Evolutionary conservation across 83 land plant genomes (phyloP).

Genomic region (Thuja plicata): DNA sequence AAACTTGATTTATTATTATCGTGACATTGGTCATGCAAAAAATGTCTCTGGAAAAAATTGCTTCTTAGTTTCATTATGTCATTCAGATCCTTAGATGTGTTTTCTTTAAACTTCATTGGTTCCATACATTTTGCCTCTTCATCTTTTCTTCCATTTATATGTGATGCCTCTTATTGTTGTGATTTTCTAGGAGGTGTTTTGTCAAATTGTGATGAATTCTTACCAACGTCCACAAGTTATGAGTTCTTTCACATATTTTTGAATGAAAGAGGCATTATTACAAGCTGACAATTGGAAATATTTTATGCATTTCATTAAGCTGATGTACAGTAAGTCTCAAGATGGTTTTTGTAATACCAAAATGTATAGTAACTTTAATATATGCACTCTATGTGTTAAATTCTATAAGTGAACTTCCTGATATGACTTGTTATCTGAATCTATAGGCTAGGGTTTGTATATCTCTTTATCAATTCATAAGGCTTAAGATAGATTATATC

Average conservation of each 20-base stretch:
- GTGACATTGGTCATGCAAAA: background rate
- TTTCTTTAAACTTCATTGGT: background rate
- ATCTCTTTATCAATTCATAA: no score
- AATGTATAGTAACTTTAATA: slow-evolving; percentile 20
- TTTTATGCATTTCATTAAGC: slow-evolving; percentile 32
- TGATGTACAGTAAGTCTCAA: slow-evolving; percentile 26
- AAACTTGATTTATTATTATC: background rate
- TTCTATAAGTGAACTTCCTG: no score
- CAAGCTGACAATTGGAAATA: slow-evolving; percentile 30
- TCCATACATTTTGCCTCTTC: background rate
- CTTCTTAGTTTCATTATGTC: background rate
- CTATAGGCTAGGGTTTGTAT: no score
- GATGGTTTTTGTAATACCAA: slow-evolving; percentile 12
- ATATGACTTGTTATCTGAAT: no score
- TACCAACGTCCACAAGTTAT: slow-evolving; percentile 19
- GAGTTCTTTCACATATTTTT: slow-evolving; percentile 31
- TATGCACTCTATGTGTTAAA: no score
- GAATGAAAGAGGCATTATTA: slow-evolving; percentile 27
- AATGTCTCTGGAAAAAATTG: background rate
- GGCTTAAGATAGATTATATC: no score
- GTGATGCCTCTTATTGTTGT: background rate
- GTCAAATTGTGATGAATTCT: slow-evolving; percentile 24
- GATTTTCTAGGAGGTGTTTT: slow-evolving; percentile 28
- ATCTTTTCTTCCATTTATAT: background rate
- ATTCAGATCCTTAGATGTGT: background rate